These are phyloP conservation scores for Glycine latifolia DNA, from an alignment of 306 rosid genomes.

Conservation along the genomic window DNA sequence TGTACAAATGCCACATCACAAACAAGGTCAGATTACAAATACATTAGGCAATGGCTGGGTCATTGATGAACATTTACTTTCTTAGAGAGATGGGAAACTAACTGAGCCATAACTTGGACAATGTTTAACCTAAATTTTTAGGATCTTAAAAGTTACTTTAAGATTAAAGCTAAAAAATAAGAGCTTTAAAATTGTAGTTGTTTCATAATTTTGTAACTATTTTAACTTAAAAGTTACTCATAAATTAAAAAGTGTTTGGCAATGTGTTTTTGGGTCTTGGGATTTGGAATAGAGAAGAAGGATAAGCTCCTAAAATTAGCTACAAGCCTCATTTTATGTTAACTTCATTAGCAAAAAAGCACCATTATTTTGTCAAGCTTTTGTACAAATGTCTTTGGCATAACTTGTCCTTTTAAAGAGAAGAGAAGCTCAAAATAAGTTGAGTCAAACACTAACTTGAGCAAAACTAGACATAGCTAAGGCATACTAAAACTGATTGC, in stretches of 20 bases:
- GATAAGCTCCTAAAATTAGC: no score
- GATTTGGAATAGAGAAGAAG: not conserved
- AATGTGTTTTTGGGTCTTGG: not conserved
- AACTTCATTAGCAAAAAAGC: not conserved
- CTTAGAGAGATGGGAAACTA: not conserved
- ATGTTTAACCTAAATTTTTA: not conserved
- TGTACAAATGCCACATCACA: conserved; percentile 1
- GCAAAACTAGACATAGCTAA: conserved; percentile 12
- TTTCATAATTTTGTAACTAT: not conserved
- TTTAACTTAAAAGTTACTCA: not conserved
- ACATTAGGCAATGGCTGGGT: not conserved
- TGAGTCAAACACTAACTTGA: conserved; percentile 1
- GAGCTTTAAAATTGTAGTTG: not conserved
- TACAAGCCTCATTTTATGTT: not conserved
- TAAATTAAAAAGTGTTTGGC: not conserved
- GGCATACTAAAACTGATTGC: conserved; percentile 2
- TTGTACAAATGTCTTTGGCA: not conserved
- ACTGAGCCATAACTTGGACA: not conserved
- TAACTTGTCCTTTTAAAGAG: not conserved
- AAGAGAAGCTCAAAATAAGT: not conserved
- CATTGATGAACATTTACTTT: not conserved
- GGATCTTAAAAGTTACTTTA: not conserved
- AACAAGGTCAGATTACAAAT: conserved; percentile 6
- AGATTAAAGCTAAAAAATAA: not conserved
- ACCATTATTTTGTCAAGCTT: not conserved